Conservation (phyloP, 2,329 filamentous ascomycete species). For the Sclerotinia sclerotiorum region DNA sequence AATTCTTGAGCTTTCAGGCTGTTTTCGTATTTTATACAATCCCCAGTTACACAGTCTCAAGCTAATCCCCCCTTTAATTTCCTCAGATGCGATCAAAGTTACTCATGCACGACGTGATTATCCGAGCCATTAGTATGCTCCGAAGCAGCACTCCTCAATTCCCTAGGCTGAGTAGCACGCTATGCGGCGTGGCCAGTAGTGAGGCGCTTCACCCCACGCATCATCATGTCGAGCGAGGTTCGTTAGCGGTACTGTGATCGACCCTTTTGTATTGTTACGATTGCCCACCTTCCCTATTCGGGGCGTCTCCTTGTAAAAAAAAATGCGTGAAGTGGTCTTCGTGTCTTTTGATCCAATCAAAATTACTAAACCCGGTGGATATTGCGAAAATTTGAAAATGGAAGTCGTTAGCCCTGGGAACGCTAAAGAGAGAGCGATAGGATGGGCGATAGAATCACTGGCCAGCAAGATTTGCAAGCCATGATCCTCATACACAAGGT, state of each 20-base stretch:
- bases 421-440: not conserved
- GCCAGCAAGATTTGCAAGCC: not conserved
- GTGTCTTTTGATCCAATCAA: not conserved
- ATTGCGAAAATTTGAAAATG: not conserved
- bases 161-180: not conserved
- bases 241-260: not conserved
- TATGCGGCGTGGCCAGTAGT: not conserved
- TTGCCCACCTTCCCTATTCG: no score
- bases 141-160: no score
- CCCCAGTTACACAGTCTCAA: not conserved
- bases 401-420: not conserved
- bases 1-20: not conserved
- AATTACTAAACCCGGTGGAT: not conserved
- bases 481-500: not conserved
- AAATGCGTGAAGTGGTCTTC: not conserved
- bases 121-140: not conserved
- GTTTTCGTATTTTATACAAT: not conserved
- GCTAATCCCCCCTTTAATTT: slow-evolving; percentile 16
- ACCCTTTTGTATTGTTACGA: not conserved
- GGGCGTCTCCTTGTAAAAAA: not conserved
- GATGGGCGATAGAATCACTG: not conserved
- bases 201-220: not conserved
- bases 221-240: not conserved
- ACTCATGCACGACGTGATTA: slow-evolving; percentile 4
- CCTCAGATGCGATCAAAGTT: not conserved